These are phyloP conservation scores for Schizochytrium sp. DNA, from an alignment of 108 stramenopile genomes.

Conservation along the genomic window DNA sequence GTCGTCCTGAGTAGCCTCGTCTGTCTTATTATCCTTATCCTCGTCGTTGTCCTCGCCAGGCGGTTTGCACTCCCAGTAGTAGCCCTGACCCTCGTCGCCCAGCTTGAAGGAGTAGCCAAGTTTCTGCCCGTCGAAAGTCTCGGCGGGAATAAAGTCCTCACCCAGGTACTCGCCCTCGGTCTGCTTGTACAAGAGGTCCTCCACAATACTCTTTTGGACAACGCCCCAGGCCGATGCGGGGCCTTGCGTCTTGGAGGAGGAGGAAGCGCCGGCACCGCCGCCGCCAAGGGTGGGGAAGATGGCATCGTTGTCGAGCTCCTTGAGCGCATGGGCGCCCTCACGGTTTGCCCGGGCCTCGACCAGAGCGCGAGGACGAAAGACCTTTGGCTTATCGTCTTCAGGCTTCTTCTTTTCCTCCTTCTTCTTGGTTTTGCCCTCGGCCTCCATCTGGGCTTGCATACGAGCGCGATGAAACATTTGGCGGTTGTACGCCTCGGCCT, in stretches of 20 bases:
- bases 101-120: constrained; percentile 2
- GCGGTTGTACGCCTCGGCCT: neutral
- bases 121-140: neutral
- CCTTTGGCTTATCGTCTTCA: constrained; percentile 1
- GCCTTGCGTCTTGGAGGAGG: neutral
- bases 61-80: constrained; percentile 18
- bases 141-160: neutral
- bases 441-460: neutral
- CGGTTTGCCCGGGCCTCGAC: neutral
- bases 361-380: neutral
- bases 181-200: neutral
- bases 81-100: neutral
- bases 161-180: constrained; percentile 2
- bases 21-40: neutral
- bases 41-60: neutral
- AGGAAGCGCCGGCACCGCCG: neutral
- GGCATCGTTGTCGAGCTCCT: constrained; percentile 10
- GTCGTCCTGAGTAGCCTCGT: neutral
- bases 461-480: neutral
- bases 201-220: neutral
- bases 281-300: neutral
- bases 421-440: neutral
- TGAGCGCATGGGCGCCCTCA: neutral
- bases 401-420: neutral
- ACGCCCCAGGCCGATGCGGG: neutral